A percentile compares a stretch with the other conserved stretches of the same genome.
Evolutionary conservation across 352 stramenopile species (phyloP).

Genomic region (Globisporangium iwayamae): DNA sequence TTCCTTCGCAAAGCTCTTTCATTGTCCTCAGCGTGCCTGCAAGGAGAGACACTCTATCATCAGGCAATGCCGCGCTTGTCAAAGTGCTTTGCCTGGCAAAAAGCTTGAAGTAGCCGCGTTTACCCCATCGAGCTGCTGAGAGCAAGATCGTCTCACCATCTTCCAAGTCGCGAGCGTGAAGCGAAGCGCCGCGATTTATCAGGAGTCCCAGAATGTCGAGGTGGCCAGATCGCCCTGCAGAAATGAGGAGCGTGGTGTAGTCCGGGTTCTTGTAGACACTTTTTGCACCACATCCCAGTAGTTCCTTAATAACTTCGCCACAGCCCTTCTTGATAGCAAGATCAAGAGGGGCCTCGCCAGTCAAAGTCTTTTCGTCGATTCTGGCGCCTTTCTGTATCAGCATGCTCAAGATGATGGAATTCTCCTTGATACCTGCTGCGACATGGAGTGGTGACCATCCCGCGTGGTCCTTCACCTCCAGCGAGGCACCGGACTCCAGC

Average conservation of each 20-base stretch:
- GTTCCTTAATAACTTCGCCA: not conserved
- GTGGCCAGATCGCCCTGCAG: not conserved
- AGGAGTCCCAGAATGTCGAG: not conserved
- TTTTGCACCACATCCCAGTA: not conserved
- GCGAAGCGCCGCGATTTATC: not conserved
- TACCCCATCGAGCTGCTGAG: not conserved
- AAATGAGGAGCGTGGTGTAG: not conserved
- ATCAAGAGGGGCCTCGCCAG: slow-evolving; percentile 1
- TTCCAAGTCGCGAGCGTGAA: not conserved
- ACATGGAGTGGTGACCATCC: slow-evolving; percentile 9
- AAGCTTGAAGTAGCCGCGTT: not conserved
- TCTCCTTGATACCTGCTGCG: not conserved
- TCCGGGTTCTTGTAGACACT: not conserved
- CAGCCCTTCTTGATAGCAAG: slow-evolving; percentile 11
- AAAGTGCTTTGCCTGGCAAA: not conserved
- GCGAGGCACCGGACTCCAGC: not conserved
- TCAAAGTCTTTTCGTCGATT: not conserved
- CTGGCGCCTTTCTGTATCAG: not conserved
- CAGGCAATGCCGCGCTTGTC: not conserved
- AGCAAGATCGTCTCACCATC: slow-evolving; percentile 8
- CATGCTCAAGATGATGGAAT: not conserved
- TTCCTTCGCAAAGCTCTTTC: not conserved
- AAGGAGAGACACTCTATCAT: not conserved
- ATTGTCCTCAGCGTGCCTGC: not conserved
- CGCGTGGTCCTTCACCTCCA: not conserved